These are phyloP conservation scores for Wickerhamomyces bisporus DNA, from an alignment of 805 yeast species.

Conservation along the genomic window DNA sequence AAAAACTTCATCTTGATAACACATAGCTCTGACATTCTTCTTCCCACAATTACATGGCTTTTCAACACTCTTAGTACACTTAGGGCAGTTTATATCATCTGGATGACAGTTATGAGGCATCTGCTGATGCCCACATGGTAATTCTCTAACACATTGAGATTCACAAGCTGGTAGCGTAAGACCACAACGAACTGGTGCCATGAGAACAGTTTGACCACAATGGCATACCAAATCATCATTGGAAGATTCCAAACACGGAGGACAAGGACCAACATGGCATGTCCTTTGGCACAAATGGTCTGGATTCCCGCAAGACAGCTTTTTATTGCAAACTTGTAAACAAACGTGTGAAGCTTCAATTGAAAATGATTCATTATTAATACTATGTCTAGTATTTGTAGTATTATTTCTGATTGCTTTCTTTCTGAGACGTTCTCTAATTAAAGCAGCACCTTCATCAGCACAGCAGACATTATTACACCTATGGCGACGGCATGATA, in stretches of 20 bases:
- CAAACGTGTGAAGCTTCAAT: slow-evolving; percentile 77
- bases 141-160: slow-evolving; percentile 53
- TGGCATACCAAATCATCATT: slow-evolving; percentile 73
- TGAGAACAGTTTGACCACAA: slow-evolving; percentile 73
- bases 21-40: slow-evolving; percentile 49
- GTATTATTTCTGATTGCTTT: slow-evolving; percentile 44
- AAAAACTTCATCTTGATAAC: slow-evolving; percentile 64
- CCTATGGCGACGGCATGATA: slow-evolving; percentile 78
- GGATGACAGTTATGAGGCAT: slow-evolving; percentile 74
- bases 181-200: slow-evolving; percentile 86
- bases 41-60: slow-evolving; percentile 63
- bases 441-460: slow-evolving; percentile 53
- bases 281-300: slow-evolving; percentile 60
- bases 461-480: slow-evolving; percentile 69
- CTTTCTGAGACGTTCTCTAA: slow-evolving; percentile 41
- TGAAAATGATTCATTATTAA: slow-evolving; percentile 44
- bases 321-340: slow-evolving; percentile 55
- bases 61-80: slow-evolving; percentile 59
- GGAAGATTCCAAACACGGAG: slow-evolving; percentile 76
- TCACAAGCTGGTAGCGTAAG: slow-evolving; percentile 59
- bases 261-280: slow-evolving; percentile 79
- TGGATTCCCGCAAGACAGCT: slow-evolving; percentile 53
- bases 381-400: slow-evolving; percentile 24
- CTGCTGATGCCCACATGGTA: slow-evolving; percentile 64
- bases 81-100: slow-evolving; percentile 62